Evolutionary conservation across 2,329 filamentous ascomycete genomes (phyloP).

Genomic region (Fusarium camptoceras): DNA sequence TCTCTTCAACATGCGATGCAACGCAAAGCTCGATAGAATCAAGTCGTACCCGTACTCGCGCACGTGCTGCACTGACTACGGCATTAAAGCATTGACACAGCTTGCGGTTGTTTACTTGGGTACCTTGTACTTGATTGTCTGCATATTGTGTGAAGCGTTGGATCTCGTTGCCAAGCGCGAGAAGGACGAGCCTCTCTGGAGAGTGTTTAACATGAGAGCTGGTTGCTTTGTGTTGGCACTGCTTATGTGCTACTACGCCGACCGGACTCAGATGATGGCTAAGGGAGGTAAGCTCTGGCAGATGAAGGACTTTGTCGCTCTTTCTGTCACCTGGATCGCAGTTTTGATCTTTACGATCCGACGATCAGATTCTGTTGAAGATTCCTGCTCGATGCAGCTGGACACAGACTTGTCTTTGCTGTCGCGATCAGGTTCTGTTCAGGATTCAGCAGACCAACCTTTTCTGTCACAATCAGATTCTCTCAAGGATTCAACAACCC

Average conservation of each 20-base stretch:
- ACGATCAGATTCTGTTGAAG: neutral
- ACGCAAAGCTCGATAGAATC: slow-evolving; percentile 48
- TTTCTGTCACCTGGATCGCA: slow-evolving; percentile 11
- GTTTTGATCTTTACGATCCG: slow-evolving; percentile 25
- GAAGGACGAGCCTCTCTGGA: neutral
- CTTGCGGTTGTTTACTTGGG: slow-evolving; percentile 27
- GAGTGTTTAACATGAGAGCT: slow-evolving; percentile 32
- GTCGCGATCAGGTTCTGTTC: no score
- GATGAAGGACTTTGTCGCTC: slow-evolving; percentile 22
- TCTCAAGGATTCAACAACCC: neutral
- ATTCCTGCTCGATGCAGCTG: no score
- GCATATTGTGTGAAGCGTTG: slow-evolving; percentile 7
- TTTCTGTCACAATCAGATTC: no score
- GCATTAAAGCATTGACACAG: slow-evolving; percentile 36
- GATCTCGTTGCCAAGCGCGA: neutral
- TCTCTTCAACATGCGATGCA: slow-evolving; percentile 66
- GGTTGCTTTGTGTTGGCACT: slow-evolving; percentile 40
- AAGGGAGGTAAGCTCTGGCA: slow-evolving; percentile 31
- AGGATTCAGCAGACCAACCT: no score
- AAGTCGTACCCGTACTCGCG: slow-evolving; percentile 57
- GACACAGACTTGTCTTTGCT: neutral
- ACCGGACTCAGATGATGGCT: slow-evolving; percentile 44
- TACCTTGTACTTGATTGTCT: slow-evolving; percentile 18
- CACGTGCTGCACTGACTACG: slow-evolving; percentile 65
- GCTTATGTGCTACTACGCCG: slow-evolving; percentile 42